Percentiles rank a stretch among this genome's conserved stretches.
These are phyloP conservation scores for Mortierella sp. DNA, from an alignment of 371 early-diverging fungal genomes.

Conservation along the genomic window DNA sequence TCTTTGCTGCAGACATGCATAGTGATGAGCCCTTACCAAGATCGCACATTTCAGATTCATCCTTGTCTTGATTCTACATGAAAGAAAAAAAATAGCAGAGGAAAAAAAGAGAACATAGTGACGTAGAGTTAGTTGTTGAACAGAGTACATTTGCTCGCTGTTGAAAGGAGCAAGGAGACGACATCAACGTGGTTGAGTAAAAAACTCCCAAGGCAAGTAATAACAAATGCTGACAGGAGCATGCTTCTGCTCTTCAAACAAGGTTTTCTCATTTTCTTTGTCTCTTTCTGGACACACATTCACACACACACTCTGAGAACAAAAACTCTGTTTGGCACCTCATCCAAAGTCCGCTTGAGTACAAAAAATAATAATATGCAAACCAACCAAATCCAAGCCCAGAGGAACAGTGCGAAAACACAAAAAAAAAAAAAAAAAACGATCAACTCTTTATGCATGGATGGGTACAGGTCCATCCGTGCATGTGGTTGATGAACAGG, in stretches of 20 bases:
- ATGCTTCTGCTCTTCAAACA: background rate
- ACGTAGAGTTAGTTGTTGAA: background rate
- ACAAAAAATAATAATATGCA: background rate
- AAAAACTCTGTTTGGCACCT: background rate
- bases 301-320: background rate
- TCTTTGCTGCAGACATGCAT: background rate
- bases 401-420: background rate
- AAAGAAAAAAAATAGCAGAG: background rate
- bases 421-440: background rate
- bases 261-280: background rate
- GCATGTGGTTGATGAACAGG: background rate
- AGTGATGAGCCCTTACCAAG: conserved; percentile 26
- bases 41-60: conserved; percentile 15
- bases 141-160: background rate
- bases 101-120: background rate
- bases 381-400: conserved; percentile 10
- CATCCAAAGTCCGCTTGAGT: background rate
- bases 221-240: background rate
- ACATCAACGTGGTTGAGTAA: background rate
- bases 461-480: background rate
- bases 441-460: background rate
- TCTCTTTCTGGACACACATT: background rate
- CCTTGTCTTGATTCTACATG: conserved; percentile 10
- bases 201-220: no score
- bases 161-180: background rate